phyloP scores from a whole-genome alignment of 257 asterid species.

The Plantago major region DNA sequence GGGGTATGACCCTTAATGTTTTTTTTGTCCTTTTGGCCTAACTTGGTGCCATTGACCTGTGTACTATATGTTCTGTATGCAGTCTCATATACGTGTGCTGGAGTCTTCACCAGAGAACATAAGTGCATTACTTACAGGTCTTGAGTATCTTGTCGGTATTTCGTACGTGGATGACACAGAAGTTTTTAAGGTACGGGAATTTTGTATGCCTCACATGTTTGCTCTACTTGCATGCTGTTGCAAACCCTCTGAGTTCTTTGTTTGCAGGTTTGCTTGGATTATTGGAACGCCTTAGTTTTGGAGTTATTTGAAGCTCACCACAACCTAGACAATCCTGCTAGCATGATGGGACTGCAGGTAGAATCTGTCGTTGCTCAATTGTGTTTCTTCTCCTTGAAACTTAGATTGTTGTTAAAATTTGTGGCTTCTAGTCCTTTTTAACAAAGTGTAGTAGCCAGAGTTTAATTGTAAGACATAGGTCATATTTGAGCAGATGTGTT shows the following conservation, averaged over 20 bases:
- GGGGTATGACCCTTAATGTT: constrained; percentile 4
- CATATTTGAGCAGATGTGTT: not conserved
- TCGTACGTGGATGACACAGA: constrained; percentile 98
- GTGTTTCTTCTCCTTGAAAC: constrained; percentile 9
- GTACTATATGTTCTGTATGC: constrained; percentile 25
- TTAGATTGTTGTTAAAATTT: constrained; percentile 4
- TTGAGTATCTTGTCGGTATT: constrained; percentile 81
- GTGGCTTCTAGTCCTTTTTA: constrained; percentile 2
- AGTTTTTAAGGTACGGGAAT: constrained; percentile 79
- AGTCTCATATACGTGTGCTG: constrained; percentile 83
- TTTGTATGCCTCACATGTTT: not conserved
- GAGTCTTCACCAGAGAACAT: constrained; percentile 78
- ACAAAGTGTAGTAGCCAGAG: not conserved
- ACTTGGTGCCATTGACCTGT: constrained; percentile 12
- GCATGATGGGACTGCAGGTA: constrained; percentile 90
- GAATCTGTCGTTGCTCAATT: not conserved
- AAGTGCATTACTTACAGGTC: constrained; percentile 65
- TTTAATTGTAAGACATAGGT: too few relatives aligned
- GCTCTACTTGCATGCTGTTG: not conserved
- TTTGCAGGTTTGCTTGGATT: constrained; percentile 92
- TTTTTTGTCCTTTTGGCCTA: not conserved
- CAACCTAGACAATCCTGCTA: constrained; percentile 62
- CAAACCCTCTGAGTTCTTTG: constrained; percentile 12
- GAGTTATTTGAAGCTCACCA: constrained; percentile 93
- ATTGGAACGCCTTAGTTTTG: constrained; percentile 84